phyloP scores from a whole-genome alignment of 257 asterid genomes.

The Lavandula angustifolia region DNA sequence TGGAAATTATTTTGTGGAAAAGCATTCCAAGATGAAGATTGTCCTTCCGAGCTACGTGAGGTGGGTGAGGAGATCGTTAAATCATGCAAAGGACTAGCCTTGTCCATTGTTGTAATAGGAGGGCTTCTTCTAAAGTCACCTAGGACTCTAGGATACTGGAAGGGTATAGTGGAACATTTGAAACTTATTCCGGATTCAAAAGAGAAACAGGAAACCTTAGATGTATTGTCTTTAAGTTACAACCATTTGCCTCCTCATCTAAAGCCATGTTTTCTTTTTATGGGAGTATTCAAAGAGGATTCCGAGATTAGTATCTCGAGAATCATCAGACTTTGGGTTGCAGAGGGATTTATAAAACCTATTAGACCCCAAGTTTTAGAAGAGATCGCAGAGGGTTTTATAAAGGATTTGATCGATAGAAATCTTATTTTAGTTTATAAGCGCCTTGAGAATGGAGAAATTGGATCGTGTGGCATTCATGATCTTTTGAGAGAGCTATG shows the following conservation, averaged over 20 bases:
- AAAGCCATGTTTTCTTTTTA: not conserved
- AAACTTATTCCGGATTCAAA: not conserved
- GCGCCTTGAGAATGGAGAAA: not conserved
- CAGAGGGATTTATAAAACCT: too few species aligned
- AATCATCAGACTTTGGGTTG: not conserved
- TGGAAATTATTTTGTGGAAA: not conserved
- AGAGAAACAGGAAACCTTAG: not conserved
- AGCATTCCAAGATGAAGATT: not conserved
- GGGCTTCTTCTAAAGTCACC: not conserved
- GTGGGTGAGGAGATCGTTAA: not conserved
- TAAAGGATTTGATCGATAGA: conserved; percentile 9
- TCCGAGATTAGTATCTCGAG: not conserved
- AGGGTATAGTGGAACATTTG: not conserved
- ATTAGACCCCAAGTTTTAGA: not conserved
- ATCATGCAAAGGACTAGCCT: not conserved
- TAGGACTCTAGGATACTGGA: not conserved
- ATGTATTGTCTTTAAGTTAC: too few species aligned
- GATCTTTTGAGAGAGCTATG: conserved; percentile 23
- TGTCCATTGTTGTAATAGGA: not conserved
- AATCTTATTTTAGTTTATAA: not conserved
- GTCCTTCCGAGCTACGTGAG: not conserved
- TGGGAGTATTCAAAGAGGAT: not conserved
- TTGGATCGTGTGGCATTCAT: conserved; percentile 9
- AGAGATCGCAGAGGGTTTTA: not conserved
- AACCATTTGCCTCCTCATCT: too few species aligned